Evolutionary conservation across 202 grass and related monocot genomes (phyloP).

Genomic region (Bolboschoenoplectus hybrid): DNA sequence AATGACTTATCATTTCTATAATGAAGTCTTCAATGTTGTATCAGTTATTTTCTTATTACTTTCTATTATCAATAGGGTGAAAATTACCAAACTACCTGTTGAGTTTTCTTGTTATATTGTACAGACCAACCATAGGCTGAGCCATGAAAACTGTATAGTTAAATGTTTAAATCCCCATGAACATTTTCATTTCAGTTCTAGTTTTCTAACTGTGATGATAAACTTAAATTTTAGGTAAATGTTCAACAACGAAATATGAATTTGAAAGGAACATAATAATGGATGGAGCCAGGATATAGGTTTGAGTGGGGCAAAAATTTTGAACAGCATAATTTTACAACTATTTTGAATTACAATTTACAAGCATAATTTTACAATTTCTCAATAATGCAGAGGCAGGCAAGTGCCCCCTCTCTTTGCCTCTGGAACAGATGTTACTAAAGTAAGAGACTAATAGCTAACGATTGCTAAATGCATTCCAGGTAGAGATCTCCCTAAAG

Average conservation of each 20-base stretch:
- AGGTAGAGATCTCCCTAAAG: constrained; percentile 90
- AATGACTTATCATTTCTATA: constrained; percentile 2
- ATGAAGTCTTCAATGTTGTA: not conserved
- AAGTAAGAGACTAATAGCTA: not conserved
- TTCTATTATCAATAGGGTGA: constrained; percentile 17
- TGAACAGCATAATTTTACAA: not conserved
- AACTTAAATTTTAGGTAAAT: constrained; percentile 1
- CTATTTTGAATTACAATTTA: not conserved
- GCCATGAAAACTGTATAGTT: constrained; percentile 1
- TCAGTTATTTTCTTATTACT: not conserved
- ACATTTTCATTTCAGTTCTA: not conserved
- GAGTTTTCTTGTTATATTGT: not conserved
- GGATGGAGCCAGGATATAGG: not conserved
- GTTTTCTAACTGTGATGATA: not conserved
- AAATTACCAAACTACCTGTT: not conserved
- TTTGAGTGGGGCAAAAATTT: not conserved
- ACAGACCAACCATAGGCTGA: not conserved
- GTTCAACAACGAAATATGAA: not conserved
- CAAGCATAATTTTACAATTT: not conserved
- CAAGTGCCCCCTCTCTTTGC: not conserved
- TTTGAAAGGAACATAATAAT: not conserved
- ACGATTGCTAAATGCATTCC: constrained; percentile 33
- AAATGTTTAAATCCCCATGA: not conserved
- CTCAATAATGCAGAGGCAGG: not conserved
- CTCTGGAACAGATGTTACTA: constrained; percentile 9